Base-by-base conservation (phyloP, 1,139 yeast genomes). In the Yamadazyma songkhlaensis region DNA sequence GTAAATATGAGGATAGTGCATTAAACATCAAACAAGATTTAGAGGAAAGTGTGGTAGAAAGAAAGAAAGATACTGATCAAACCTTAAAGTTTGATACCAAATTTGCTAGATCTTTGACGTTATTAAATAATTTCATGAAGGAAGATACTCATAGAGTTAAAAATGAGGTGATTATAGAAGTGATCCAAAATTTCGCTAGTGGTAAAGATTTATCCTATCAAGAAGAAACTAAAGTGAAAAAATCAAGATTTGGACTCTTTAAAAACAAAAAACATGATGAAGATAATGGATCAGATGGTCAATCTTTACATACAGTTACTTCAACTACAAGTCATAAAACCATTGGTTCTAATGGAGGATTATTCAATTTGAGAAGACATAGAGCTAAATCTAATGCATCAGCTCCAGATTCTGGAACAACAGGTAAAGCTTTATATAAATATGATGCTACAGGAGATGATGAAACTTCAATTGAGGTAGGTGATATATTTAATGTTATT, bases 81-180 rank as follows among this genome's bases (percentile, higher is more conserved):
- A 79, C 70, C 37, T 67, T 62, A 49, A 73, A 66, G 50, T 74
- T 64, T 53, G 86, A 84, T 44, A 74, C 77, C 9, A 61, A 77
- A 29, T 55, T 90, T 39, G 67, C 70, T 32, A 71, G 73, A 29
- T 77, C 85, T 32, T 64, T 89, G 32, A 54, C 64, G 11, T 59
- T 77, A 2, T 67, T 89, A 40, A 75, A 79, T 38, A 74, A 74
- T 30, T 85, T 88, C 48, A 75, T 92, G 47, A 67, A 75, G 33
- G 81, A 83, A 44, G 98, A 94, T 56, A 81, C 87, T 4, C 62
- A 64, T 34, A 75, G 95, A 45, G 81, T 90, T 26, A 72, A 74
- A 39, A 76, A 81, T 21, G 96, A 88, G 53, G 97, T 90, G 11
- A 94, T 85, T 50, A 81, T 90, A 38, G 97, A 92, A 57, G 80